Evolutionary conservation across 192 early-diverging fungal species (phyloP).

Genomic region (Coemansia interrupta): DNA sequence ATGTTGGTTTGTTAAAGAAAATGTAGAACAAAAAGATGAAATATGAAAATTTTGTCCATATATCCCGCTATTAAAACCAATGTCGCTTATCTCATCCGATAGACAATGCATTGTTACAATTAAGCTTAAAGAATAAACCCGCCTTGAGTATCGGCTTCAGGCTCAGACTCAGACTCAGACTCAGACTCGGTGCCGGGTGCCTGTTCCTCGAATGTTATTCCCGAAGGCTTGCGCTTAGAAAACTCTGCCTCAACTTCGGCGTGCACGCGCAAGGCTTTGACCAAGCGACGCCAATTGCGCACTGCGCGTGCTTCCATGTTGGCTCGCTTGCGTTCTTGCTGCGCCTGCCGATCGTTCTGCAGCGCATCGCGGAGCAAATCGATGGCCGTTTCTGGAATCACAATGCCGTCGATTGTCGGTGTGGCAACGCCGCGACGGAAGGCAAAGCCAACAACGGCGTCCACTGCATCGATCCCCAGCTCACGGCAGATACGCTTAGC

Average conservation of each 20-base stretch:
- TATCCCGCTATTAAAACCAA: too few relatives aligned
- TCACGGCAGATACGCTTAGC: slow-evolving; percentile 65
- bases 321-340: not conserved
- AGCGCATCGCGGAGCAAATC: slow-evolving; percentile 37
- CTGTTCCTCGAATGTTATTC: slow-evolving; percentile 4
- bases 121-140: slow-evolving; percentile 12
- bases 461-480: slow-evolving; percentile 74
- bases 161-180: not conserved
- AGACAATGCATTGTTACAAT: too few relatives aligned
- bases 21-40: not conserved
- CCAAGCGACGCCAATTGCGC: slow-evolving; percentile 28
- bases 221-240: slow-evolving; percentile 22
- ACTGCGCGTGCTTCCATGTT: slow-evolving; percentile 20
- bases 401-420: slow-evolving; percentile 37
- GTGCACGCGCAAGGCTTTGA: slow-evolving; percentile 37
- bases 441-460: slow-evolving; percentile 69
- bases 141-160: slow-evolving; percentile 14
- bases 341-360: slow-evolving; percentile 7
- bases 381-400: slow-evolving; percentile 16
- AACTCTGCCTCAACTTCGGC: slow-evolving; percentile 45
- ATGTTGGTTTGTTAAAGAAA: too few relatives aligned
- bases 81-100: too few relatives aligned
- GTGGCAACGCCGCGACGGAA: slow-evolving; percentile 25
- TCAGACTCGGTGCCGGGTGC: not conserved
- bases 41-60: too few relatives aligned